Evolutionary conservation across 2,329 filamentous ascomycete species (phyloP).

Genomic region (Colletotrichum liriopes): DNA sequence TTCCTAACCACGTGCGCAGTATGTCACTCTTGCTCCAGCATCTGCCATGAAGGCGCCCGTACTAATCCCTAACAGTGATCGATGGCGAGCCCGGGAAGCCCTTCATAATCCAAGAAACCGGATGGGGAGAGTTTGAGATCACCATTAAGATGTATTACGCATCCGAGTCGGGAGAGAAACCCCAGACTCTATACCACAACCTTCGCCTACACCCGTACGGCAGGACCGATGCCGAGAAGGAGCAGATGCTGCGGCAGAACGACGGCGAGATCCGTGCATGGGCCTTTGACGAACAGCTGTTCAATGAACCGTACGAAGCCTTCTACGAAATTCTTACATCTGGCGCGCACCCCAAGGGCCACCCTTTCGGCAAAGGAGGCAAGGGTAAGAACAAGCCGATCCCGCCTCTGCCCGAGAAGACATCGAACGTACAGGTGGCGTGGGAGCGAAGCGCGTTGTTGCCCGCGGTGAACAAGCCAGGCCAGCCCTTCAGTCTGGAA

Average conservation of each 20-base stretch:
- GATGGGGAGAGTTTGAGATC: slow-evolving; percentile 98
- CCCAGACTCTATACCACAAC: slow-evolving; percentile 95
- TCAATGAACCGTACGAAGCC: slow-evolving; percentile 95
- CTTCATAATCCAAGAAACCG: slow-evolving; percentile 91
- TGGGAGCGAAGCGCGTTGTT: slow-evolving; percentile 82
- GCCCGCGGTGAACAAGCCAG: slow-evolving; percentile 76
- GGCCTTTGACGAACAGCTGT: slow-evolving; percentile 93
- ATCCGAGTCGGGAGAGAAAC: slow-evolving; percentile 90
- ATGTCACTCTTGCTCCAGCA: slow-evolving; percentile 49
- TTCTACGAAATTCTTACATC: slow-evolving; percentile 91
- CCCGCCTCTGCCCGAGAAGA: slow-evolving; percentile 51
- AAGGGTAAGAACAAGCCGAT: slow-evolving; percentile 69
- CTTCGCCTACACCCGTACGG: slow-evolving; percentile 93
- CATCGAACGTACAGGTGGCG: slow-evolving; percentile 49
- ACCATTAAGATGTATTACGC: slow-evolving; percentile 96
- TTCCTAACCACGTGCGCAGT: slow-evolving; percentile 90
- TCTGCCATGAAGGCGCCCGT: neutral
- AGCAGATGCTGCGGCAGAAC: slow-evolving; percentile 67
- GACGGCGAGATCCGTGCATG: slow-evolving; percentile 81
- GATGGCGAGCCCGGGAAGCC: slow-evolving; percentile 79
- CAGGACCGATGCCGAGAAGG: slow-evolving; percentile 81
- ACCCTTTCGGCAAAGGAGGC: slow-evolving; percentile 60
- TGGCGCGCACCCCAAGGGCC: slow-evolving; percentile 72
- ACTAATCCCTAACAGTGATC: slow-evolving; percentile 65
- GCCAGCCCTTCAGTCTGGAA: slow-evolving; percentile 81